Conservation (phyloP, 139 green algal genomes). For the Chlamydomonas incerta region DNA sequence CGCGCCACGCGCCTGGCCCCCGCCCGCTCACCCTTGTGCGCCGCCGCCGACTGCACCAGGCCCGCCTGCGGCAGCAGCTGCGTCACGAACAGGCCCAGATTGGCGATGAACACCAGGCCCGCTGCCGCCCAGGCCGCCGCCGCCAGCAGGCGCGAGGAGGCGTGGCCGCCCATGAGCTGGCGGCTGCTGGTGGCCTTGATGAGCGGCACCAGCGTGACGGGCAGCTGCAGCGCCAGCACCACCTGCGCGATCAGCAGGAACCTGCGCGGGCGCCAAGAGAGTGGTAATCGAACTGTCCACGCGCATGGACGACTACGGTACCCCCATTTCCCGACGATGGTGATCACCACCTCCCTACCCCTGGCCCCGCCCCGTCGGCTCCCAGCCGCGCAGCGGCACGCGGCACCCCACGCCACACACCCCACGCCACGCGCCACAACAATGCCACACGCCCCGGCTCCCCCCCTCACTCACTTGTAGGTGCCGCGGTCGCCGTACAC, state of each 20-base stretch:
- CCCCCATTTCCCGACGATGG: too few species aligned
- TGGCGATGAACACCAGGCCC: conserved; percentile 66
- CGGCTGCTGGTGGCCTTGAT: conserved; percentile 70
- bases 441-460: too few species aligned
- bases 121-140: conserved; percentile 53
- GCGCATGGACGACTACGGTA: too few species aligned
- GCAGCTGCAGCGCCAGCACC: conserved; percentile 71
- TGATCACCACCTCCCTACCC: too few species aligned
- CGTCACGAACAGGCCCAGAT: conserved; percentile 60
- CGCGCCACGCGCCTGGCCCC: too few species aligned
- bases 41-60: background rate
- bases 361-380: too few species aligned
- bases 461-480: conserved; percentile 53
- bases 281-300: too few species aligned
- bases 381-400: too few species aligned
- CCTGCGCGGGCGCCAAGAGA: conserved; percentile 48
- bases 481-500: conserved; percentile 59
- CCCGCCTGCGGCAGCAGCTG: conserved; percentile 46
- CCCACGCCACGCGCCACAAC: too few species aligned
- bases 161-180: conserved; percentile 62
- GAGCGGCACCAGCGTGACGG: conserved; percentile 70
- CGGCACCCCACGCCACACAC: too few species aligned
- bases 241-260: conserved; percentile 74
- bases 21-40: background rate
- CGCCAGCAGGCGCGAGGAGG: conserved; percentile 43